Evolutionary conservation across 1,284 basidiomycete genomes (phyloP), one percentile per base, ranked within the genome.

Genomic region (Lentinus polychrous): DNA sequence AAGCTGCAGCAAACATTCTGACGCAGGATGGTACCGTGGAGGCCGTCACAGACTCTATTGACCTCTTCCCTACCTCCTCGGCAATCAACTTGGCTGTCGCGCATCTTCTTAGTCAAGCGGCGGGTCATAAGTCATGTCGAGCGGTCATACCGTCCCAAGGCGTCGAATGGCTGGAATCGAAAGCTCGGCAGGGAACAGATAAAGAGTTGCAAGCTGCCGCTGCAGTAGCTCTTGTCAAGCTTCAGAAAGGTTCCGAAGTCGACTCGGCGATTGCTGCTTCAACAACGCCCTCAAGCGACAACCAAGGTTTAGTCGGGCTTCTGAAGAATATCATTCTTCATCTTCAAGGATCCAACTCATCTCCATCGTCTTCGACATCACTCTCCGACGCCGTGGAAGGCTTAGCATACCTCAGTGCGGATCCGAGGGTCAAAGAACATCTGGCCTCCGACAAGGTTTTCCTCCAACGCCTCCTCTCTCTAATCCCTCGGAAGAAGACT

Each of bases 171-270:
- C 67, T 91, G 31, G 74, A 81, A 52, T 60, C 62, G 18, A 73
- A 75, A 49, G 74, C 79, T 27, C 76, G 71, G 15, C 71, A 78
- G 50, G 68, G 69, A 24, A 61, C 65, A 27, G 70, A 81, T 54
- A 48, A 60, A 1, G 62, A 69, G 17, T 58, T 89, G 14, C 78
- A 76, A 34, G 80, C 79, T 17, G 74, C 81, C 4, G 80, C 85
- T 8, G 80, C 83, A 1, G 80, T 91, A 20, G 84, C 87, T 2
- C 71, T 93, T 6, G 76, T 89, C 57, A 95, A 94, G 64, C 66
- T 91, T 22, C 78, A 78, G 11, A 76, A 80, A 49, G 86, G 81
- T 8, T 68, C 70, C 3, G 67, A 66, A 10, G 57, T 68, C 1
- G 81, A 84, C 60, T 65, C 70, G 15, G 61, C 71, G 15, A 59